Conservation (phyloP, 805 yeast species). For the Phaffomyces opuntiae region DNA sequence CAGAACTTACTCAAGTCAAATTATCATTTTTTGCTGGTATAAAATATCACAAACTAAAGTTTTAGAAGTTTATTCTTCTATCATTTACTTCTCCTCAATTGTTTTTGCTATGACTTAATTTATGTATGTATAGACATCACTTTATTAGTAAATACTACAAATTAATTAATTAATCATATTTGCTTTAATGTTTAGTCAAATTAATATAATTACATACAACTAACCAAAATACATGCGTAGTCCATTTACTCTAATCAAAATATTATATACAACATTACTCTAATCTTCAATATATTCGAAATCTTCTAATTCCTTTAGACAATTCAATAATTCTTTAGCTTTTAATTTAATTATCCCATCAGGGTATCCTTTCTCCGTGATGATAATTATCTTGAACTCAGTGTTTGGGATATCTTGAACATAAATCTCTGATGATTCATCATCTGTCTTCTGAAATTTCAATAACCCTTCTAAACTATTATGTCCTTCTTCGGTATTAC, state of each 20-base stretch:
- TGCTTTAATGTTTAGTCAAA: too few species aligned
- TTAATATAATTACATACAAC: too few species aligned
- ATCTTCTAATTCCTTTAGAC: constrained; percentile 14
- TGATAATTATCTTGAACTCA: constrained; percentile 13
- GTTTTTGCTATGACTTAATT: neutral
- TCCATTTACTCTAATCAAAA: neutral
- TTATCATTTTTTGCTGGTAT: neutral
- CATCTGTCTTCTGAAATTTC: constrained; percentile 8
- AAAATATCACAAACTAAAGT: neutral
- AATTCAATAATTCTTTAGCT: constrained; percentile 8
- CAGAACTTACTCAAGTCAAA: neutral
- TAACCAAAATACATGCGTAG: too few species aligned
- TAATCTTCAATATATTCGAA: constrained; percentile 14
- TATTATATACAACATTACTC: neutral
- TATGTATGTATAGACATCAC: neutral
- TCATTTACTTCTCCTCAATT: too few species aligned
- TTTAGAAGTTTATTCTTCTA: too few species aligned
- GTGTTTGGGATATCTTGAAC: constrained; percentile 11
- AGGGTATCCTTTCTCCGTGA: constrained; percentile 21
- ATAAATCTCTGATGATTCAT: constrained; percentile 6
- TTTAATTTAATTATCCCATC: constrained; percentile 17
- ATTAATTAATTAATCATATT: neutral
- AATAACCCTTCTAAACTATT: neutral
- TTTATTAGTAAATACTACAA: neutral
- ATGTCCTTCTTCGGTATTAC: neutral